Percentiles rank a stretch among this genome's conserved stretches.
phyloP scores from a whole-genome alignment of 331 rosid species.

The Rhamnella rubrinervis region DNA sequence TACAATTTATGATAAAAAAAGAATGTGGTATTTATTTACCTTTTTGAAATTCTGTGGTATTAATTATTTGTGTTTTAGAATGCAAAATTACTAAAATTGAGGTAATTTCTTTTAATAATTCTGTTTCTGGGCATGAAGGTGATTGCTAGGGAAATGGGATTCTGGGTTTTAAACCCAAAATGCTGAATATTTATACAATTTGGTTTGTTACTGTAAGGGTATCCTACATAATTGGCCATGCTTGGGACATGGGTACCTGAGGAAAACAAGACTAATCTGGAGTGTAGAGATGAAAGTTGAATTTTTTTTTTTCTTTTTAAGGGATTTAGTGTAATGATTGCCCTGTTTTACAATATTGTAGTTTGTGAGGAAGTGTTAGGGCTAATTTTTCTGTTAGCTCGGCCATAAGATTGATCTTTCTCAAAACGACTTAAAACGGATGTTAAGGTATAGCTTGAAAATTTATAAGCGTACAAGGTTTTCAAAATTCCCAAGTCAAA shows the following conservation, averaged over 20 bases:
- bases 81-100: not conserved
- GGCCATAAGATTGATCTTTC: not conserved
- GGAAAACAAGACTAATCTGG: not conserved
- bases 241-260: not conserved
- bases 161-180: constrained; percentile 4
- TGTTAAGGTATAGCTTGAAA: not conserved
- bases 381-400: constrained; percentile 6
- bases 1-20: no score
- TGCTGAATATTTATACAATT: not conserved
- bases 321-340: no score
- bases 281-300: constrained; percentile 9
- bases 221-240: constrained; percentile 10
- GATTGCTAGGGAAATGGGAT: constrained; percentile 4
- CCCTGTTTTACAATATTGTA: not conserved
- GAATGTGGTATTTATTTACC: not conserved
- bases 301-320: not conserved
- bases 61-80: not conserved
- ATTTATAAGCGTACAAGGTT: not conserved
- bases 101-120: not conserved
- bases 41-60: no score
- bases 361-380: not conserved
- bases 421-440: constrained; percentile 2
- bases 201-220: not conserved
- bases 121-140: not conserved
- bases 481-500: not conserved